Evolutionary conservation across 2,329 filamentous ascomycete species (phyloP), one percentile per base, ranked within the genome.

Genomic region (Trichoderma sp.): DNA sequence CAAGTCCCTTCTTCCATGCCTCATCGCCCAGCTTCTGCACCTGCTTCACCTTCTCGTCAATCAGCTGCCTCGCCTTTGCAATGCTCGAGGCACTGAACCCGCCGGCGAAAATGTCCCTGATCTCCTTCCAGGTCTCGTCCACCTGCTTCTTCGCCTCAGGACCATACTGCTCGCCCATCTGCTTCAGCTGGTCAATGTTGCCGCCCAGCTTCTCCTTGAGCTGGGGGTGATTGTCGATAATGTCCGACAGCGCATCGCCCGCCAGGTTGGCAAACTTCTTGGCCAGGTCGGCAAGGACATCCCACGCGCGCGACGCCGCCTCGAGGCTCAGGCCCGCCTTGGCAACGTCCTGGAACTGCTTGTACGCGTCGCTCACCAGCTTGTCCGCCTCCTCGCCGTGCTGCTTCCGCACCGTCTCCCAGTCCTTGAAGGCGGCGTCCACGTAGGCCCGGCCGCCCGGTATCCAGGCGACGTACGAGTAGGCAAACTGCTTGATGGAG

Each of bases 61-160:
- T 79, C 45, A 93, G 73, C 69, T 85, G 83, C 67, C 83, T 82
- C 24, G 87, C 81, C 71, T 86, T 87, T 60, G 84, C 79, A 0
- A 83, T 69, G 51, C 79, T 85, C 17, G 76, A 74, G 0, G 80
- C 78, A 56, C 81, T 86, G 60, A 91, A 72, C 2, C 90, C 90
- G 15, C 82, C 81, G 52, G 85, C 83, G 63, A 90, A 73, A 55
- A 92, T 82, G 45, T 90, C 85, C 69, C 82, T 82, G 69, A 91
- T 79, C 74, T 92, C 83, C 30, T 82, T 74, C 85, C 88, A 92
- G 1, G 89, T 90, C 76, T 89, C 81, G 63, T 92, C 88, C 5
- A 90, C 84, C 75, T 91, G 83, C 81, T 92, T 88, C 83, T 92
- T 91, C 0, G 88, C 90, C 72, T 92, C 88, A 0, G 90, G 90